Evolutionary conservation across 768 basidiomycete genomes (phyloP).

Genomic region (Hygrocybe punicea): DNA sequence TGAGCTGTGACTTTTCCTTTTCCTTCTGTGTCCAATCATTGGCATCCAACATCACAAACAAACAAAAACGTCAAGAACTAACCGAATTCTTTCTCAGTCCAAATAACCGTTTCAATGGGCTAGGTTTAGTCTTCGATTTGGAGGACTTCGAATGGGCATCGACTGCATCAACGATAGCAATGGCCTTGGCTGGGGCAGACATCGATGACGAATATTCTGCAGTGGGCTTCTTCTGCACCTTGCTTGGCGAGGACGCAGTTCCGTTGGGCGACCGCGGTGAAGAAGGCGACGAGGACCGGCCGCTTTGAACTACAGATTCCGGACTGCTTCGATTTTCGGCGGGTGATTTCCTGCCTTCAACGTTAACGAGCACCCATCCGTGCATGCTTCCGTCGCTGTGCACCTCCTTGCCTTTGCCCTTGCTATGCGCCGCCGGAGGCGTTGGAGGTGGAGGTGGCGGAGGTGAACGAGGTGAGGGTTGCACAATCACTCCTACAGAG

Average conservation of each 20-base stretch:
- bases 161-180: slow-evolving; percentile 58
- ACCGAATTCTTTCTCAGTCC: slow-evolving; percentile 40
- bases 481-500: slow-evolving; percentile 46
- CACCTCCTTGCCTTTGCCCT: slow-evolving; percentile 26
- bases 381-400: slow-evolving; percentile 41
- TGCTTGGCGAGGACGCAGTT: slow-evolving; percentile 3
- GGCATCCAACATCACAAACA: neutral
- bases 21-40: neutral
- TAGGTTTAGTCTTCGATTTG: slow-evolving; percentile 19
- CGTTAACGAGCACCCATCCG: slow-evolving; percentile 67
- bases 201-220: too few species aligned
- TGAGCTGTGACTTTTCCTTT: neutral
- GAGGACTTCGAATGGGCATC: slow-evolving; percentile 48
- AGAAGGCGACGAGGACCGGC: too few species aligned
- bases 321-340: too few species aligned
- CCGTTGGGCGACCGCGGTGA: too few species aligned
- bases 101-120: slow-evolving; percentile 36
- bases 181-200: slow-evolving; percentile 55
- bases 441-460: slow-evolving; percentile 22
- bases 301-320: too few species aligned
- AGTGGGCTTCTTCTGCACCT: neutral
- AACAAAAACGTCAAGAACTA: slow-evolving; percentile 15
- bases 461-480: slow-evolving; percentile 8
- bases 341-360: slow-evolving; percentile 39
- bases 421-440: slow-evolving; percentile 13